Evolutionary conservation across 208 protist genomes (phyloP).

Genomic region (Acanthamoeba royreba): DNA sequence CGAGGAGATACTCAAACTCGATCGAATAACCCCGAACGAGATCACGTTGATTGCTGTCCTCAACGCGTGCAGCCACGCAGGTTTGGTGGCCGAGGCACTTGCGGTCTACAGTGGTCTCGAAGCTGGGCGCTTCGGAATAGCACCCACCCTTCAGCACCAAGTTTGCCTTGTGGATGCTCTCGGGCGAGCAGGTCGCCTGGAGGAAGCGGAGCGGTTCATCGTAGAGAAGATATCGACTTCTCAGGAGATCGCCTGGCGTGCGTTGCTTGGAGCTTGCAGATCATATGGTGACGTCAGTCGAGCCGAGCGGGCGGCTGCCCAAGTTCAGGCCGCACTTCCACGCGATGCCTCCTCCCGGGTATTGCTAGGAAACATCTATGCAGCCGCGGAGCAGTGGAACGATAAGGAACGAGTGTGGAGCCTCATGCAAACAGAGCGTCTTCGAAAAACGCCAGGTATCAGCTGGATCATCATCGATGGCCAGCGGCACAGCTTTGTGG

Average conservation of each 20-base stretch:
- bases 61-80: constrained; percentile 48
- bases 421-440: neutral
- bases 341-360: neutral
- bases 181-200: constrained; percentile 24
- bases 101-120: neutral
- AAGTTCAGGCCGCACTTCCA: neutral
- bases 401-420: constrained; percentile 2
- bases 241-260: neutral
- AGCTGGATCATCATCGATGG: constrained; percentile 22
- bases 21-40: neutral
- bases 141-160: neutral
- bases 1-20: neutral
- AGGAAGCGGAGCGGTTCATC: constrained; percentile 42
- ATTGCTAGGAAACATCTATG: constrained; percentile 16
- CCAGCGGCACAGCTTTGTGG: neutral
- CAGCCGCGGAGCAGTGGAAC: neutral
- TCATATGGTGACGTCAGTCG: neutral
- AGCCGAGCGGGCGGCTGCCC: neutral
- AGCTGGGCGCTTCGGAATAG: neutral
- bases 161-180: constrained; percentile 26
- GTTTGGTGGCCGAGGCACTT: neutral
- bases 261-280: neutral
- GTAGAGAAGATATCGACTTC: neutral
- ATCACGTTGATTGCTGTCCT: neutral
- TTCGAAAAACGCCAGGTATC: constrained; percentile 10